Base-by-base conservation (phyloP, 1,139 yeast species). In the Saccharomyces uvarum region DNA sequence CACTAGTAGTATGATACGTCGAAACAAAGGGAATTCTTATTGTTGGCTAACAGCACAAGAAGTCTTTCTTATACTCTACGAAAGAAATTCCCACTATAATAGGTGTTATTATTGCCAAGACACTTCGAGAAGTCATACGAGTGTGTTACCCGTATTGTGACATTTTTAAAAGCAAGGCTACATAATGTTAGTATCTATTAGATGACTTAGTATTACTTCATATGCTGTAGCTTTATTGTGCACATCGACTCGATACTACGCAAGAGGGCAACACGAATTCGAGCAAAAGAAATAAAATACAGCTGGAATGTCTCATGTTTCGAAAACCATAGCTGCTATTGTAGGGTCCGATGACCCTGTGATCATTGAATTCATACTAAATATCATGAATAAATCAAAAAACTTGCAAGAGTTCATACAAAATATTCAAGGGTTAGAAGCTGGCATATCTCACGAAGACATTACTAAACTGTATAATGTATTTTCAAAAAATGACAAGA, bases 281-380 rank as follows among this genome's bases (percentile, higher is more conserved):
- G n/a, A 16, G 11, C 44, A 19, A 19, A 38, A 11, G 44, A 19
- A 38, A 38, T 11, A 38, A 19, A 32, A 7, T 7, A 60, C 60
- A 61, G 9, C n/a, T 24, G 47, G 14, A 7, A 53, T 58, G 21
- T 56, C 56, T n/a, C 48, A 51, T 26, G 42, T 38, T 11, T 38
- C 44, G n/a, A 38, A 38, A 19, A 6, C 19, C 13, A 57, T 63
- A 33, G 53, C 42, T 6, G 48, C 41, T 11, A 44, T 63, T 3
- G 44, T 67, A 16, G 68, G 66, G 3, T 52, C 64, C 11, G 59
- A 64, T 38, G 70, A 67, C 54, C 56, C 53, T 5, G 56, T 56
- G 2, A 63, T 66, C 9, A 53, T 65, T n/a, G 63, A 62, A 2
- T 66, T 61, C 53, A 53, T 68, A 2, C 54, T 59, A 47, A 57